Percentiles rank a stretch among this genome's conserved stretches.
Evolutionary conservation across 2,329 filamentous ascomycete genomes (phyloP).

Genomic region (Thielaviopsis ethacetica): DNA sequence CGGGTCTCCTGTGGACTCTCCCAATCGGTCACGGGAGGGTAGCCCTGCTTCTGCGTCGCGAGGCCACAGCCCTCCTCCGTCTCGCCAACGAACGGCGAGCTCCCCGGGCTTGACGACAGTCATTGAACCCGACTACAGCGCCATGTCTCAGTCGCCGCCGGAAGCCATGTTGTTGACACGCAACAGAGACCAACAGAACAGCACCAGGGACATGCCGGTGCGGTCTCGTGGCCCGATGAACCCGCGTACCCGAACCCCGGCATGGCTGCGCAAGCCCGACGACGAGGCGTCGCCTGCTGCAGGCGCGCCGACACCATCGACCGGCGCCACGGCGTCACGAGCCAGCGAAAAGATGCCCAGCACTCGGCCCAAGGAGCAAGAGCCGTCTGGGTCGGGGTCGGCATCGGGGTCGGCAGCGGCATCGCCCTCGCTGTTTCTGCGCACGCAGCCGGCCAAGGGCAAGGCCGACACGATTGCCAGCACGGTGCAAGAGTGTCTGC

Average conservation of each 20-base stretch:
- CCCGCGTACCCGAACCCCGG: not conserved
- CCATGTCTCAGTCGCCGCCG: not conserved
- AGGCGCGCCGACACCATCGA: not conserved
- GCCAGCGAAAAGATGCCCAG: not conserved
- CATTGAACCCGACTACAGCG: slow-evolving; percentile 49
- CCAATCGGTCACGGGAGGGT: slow-evolving; percentile 44
- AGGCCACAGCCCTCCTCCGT: slow-evolving; percentile 53
- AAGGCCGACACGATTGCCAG: slow-evolving; percentile 1
- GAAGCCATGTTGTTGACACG: too few relatives aligned
- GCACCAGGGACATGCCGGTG: not conserved
- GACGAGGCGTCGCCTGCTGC: not conserved
- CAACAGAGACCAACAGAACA: not conserved
- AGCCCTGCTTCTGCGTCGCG: slow-evolving; percentile 52
- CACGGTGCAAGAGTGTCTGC: slow-evolving; percentile 7
- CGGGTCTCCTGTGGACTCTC: slow-evolving; percentile 34
- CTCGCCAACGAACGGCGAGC: slow-evolving; percentile 36
- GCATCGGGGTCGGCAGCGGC: too few relatives aligned
- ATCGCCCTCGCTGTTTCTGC: not conserved
- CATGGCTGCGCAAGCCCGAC: not conserved
- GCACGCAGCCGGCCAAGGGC: not conserved
- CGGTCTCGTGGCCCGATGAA: not conserved
- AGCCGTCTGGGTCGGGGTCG: not conserved
- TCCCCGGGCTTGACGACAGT: slow-evolving; percentile 56
- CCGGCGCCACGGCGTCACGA: not conserved
- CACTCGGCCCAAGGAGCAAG: not conserved